These are phyloP conservation scores for Pyrrhoderma lamaoense DNA, from an alignment of 1,284 basidiomycete genomes.

Conservation along the genomic window DNA sequence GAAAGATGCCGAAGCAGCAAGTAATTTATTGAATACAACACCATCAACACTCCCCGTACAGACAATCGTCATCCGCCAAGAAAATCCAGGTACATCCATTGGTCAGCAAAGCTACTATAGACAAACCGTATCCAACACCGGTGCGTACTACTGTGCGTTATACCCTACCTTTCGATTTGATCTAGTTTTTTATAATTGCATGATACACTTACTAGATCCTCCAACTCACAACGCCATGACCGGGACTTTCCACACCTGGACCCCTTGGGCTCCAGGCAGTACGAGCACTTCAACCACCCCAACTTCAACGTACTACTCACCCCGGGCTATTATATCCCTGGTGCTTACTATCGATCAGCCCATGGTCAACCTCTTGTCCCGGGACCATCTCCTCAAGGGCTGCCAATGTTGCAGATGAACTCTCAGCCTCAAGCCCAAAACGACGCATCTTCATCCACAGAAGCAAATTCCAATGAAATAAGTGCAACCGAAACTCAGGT, in stretches of 20 bases:
- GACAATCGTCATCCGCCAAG: constrained; percentile 26
- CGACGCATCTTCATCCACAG: too few species aligned
- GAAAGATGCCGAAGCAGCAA: neutral
- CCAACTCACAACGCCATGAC: constrained; percentile 41
- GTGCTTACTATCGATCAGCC: constrained; percentile 13
- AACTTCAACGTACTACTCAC: neutral
- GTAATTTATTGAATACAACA: neutral
- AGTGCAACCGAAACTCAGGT: too few species aligned
- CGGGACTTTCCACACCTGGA: constrained; percentile 43
- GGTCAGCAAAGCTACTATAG: constrained; percentile 55
- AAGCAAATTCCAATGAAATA: too few species aligned
- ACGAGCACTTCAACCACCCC: neutral
- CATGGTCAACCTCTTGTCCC: constrained; percentile 10
- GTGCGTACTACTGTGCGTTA: constrained; percentile 22
- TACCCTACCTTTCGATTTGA: constrained; percentile 18
- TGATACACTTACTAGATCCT: constrained; percentile 23
- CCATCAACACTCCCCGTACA: constrained; percentile 32
- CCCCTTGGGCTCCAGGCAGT: constrained; percentile 21
- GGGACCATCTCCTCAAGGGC: constrained; percentile 5
- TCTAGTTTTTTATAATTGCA: too few species aligned
- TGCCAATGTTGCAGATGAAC: constrained; percentile 10
- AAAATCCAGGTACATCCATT: constrained; percentile 26
- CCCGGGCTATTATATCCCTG: constrained; percentile 13
- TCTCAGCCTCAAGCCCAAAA: neutral
- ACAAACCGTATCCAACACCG: constrained; percentile 43